These are phyloP conservation scores for Pseudogymnoascus sp. DNA, from an alignment of 2,329 filamentous ascomycete genomes.

Conservation along the genomic window DNA sequence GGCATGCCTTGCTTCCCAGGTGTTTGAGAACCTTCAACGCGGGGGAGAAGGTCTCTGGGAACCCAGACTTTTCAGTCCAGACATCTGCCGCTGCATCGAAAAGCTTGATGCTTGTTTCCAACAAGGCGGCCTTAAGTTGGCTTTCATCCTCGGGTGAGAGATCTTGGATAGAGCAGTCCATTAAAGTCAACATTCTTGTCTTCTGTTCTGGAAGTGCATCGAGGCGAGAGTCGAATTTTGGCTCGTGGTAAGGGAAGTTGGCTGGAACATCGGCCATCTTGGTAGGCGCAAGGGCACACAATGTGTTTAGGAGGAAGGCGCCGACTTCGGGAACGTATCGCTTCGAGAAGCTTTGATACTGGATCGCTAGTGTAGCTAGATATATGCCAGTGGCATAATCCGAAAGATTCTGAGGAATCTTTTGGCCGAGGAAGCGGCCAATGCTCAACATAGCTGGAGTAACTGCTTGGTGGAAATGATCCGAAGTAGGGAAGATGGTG, in stretches of 20 bases:
- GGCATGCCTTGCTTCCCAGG: conserved; percentile 48
- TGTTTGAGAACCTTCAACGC: conserved; percentile 51
- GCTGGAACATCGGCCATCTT: conserved; percentile 42
- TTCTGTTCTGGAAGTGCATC: conserved; percentile 34
- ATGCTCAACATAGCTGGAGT: conserved; percentile 87
- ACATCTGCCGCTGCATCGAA: conserved; percentile 61
- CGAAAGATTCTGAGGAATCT: conserved; percentile 54
- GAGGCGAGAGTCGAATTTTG: conserved; percentile 45
- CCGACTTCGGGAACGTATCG: conserved; percentile 84
- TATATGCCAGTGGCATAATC: conserved; percentile 72
- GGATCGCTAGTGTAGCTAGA: conserved; percentile 67
- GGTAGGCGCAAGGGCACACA: conserved; percentile 58
- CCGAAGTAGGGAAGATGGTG: conserved; percentile 85
- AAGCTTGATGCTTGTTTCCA: conserved; percentile 57
- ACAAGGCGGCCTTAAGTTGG: conserved; percentile 48
- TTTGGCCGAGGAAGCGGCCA: conserved; percentile 73
- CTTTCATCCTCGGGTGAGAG: conserved; percentile 21
- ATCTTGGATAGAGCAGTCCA: conserved; percentile 42
- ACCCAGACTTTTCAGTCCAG: conserved; percentile 68
- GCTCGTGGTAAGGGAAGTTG: conserved; percentile 55
- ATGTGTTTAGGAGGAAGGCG: conserved; percentile 70
- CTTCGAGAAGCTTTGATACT: conserved; percentile 78
- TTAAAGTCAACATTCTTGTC: conserved; percentile 50
- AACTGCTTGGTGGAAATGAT: conserved; percentile 93
- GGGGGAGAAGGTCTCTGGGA: conserved; percentile 71